phyloP scores from a whole-genome alignment of 176 grass and related monocot species.

The Oryza punctata region DNA sequence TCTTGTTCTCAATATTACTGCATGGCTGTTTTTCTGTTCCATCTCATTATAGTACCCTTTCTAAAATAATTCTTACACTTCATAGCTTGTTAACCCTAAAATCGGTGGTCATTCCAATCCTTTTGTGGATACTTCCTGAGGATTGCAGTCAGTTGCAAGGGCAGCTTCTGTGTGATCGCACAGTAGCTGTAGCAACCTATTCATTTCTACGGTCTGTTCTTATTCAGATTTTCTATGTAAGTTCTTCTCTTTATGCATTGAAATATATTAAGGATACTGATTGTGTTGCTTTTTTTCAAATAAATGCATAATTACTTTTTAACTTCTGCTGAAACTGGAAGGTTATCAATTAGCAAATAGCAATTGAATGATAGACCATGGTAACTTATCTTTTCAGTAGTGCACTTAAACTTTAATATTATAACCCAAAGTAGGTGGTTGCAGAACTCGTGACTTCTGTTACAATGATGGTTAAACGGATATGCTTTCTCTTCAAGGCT shows the following conservation, averaged over 20 bases:
- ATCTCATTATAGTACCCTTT: slow-evolving; percentile 11
- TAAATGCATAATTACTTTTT: neutral
- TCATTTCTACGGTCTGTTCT: slow-evolving; percentile 70
- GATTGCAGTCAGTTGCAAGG: slow-evolving; percentile 43
- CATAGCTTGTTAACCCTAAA: slow-evolving; percentile 86
- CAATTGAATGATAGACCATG: neutral
- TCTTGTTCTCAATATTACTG: slow-evolving; percentile 15
- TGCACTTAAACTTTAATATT: neutral
- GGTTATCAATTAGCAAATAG: neutral
- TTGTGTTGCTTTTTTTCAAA: slow-evolving; percentile 18
- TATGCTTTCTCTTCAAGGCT: neutral
- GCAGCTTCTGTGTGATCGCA: slow-evolving; percentile 55
- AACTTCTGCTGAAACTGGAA: slow-evolving; percentile 8
- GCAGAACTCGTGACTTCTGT: neutral
- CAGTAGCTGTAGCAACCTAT: slow-evolving; percentile 46
- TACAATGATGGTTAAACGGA: slow-evolving; percentile 2
- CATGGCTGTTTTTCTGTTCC: slow-evolving; percentile 1
- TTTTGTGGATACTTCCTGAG: slow-evolving; percentile 85
- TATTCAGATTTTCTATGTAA: slow-evolving; percentile 92
- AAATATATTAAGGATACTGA: slow-evolving; percentile 11
- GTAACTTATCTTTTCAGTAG: slow-evolving; percentile 12
- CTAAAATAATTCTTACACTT: slow-evolving; percentile 30
- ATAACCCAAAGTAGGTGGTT: neutral
- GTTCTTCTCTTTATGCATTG: slow-evolving; percentile 20
- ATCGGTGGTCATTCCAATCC: slow-evolving; percentile 77